These are phyloP conservation scores for Nannochloropsis gaditana DNA, from an alignment of 108 stramenopile species.

Conservation along the genomic window DNA sequence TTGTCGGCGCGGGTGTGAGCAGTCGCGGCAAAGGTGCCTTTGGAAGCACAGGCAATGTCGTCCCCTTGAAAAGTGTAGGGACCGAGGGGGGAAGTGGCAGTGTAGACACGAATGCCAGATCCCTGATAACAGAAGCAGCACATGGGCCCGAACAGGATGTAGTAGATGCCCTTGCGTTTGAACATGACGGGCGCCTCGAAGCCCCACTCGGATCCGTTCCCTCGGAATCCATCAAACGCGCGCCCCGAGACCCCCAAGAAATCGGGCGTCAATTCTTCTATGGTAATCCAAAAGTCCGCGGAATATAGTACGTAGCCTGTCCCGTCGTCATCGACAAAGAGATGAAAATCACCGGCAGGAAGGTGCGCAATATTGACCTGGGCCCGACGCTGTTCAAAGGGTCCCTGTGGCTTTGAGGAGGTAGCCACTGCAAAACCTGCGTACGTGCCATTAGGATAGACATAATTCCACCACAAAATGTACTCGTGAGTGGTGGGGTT, in stretches of 20 bases:
- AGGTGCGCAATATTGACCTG: background rate
- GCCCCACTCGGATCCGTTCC: background rate
- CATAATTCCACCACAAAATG: background rate
- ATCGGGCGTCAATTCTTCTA: background rate
- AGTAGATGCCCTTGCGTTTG: background rate
- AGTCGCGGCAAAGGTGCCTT: background rate
- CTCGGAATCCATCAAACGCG: background rate
- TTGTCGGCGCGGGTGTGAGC: background rate
- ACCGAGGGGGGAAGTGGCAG: background rate
- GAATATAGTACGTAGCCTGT: background rate
- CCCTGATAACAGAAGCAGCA: constrained; percentile 15
- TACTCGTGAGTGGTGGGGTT: background rate
- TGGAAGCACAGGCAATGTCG: background rate
- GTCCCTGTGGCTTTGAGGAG: background rate
- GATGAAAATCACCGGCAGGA: constrained; percentile 5
- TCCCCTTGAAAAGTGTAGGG: background rate
- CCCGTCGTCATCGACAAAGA: constrained; percentile 3
- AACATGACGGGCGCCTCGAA: background rate
- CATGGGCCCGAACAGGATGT: constrained; percentile 5
- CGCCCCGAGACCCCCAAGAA: background rate
- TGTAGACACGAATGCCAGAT: constrained; percentile 12
- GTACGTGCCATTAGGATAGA: background rate
- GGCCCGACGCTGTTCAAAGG: background rate
- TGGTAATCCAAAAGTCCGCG: background rate
- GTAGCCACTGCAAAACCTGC: constrained; percentile 9